Evolutionary conservation across 495 filamentous ascomycete species (phyloP).

Genomic region (Neurospora terricola): DNA sequence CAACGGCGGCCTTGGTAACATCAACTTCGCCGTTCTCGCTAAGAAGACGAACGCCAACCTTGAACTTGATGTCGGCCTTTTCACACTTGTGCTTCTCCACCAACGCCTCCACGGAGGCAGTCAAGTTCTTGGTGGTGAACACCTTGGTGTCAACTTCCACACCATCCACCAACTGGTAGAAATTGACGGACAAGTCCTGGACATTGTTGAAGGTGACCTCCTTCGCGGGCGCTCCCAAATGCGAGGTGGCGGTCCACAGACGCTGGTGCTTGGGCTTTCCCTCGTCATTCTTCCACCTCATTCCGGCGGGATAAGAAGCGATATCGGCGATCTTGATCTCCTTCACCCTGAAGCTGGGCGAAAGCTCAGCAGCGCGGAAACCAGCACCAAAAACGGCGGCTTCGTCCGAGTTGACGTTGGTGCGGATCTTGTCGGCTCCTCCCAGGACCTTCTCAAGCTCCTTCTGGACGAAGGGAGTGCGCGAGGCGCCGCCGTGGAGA

Average conservation of each 20-base stretch:
- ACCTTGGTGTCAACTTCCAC: slow-evolving; percentile 38
- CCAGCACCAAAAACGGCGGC: slow-evolving; percentile 93
- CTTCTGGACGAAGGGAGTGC: slow-evolving; percentile 91
- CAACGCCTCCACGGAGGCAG: slow-evolving; percentile 64
- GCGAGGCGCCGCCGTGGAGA: slow-evolving; percentile 79
- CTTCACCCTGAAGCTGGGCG: slow-evolving; percentile 92
- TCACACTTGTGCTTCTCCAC: slow-evolving; percentile 67
- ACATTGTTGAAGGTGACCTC: slow-evolving; percentile 79
- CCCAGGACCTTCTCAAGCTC: slow-evolving; percentile 70
- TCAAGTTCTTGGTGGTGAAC: slow-evolving; percentile 73
- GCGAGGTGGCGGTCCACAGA: slow-evolving; percentile 71
- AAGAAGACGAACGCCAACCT: slow-evolving; percentile 63
- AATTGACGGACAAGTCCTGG: slow-evolving; percentile 71
- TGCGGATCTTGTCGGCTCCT: slow-evolving; percentile 65
- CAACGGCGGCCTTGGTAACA: slow-evolving; percentile 61
- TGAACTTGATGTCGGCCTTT: slow-evolving; percentile 65
- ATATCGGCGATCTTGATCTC: slow-evolving; percentile 76
- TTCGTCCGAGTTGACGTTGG: slow-evolving; percentile 96
- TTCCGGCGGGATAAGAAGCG: slow-evolving; percentile 58
- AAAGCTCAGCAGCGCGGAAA: slow-evolving; percentile 85
- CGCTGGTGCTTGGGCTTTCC: slow-evolving; percentile 47
- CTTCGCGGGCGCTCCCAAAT: slow-evolving; percentile 65
- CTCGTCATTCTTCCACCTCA: slow-evolving; percentile 64
- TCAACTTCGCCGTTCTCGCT: slow-evolving; percentile 74
- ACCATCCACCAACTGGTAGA: slow-evolving; percentile 59